Conservation (phyloP, 2,329 filamentous ascomycete species). For the Laburnicola sp. region DNA sequence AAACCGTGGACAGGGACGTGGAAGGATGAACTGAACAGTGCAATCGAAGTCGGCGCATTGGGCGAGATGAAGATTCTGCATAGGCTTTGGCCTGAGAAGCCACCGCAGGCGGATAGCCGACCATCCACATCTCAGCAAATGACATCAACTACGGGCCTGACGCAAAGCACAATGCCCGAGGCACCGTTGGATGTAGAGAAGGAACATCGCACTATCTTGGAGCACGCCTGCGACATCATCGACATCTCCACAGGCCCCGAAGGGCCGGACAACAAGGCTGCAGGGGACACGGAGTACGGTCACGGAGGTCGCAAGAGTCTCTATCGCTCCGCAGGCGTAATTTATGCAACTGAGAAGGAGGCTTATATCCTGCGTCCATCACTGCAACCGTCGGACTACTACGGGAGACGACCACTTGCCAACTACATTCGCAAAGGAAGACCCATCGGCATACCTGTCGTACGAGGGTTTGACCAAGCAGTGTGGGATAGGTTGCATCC, state of each 20-base stretch:
- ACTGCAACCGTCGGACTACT: conserved; percentile 81
- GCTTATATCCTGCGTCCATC: conserved; percentile 88
- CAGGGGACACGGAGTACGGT: conserved; percentile 48
- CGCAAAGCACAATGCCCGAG: conserved; percentile 39
- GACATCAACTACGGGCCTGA: conserved; percentile 28
- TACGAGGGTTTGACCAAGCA: conserved; percentile 81
- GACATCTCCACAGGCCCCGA: conserved; percentile 52
- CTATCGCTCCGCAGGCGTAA: conserved; percentile 77
- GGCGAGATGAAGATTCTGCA: conserved; percentile 92
- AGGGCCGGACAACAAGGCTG: conserved; percentile 54
- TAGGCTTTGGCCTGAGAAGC: conserved; percentile 74
- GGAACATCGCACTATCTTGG: conserved; percentile 48
- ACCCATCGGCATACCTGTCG: conserved; percentile 81
- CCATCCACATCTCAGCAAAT: conserved; percentile 44
- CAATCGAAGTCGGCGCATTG: conserved; percentile 82
- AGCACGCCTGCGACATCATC: conserved; percentile 52
- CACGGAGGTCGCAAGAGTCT: conserved; percentile 56
- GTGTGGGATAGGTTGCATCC: conserved; percentile 76
- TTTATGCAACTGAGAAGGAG: conserved; percentile 76
- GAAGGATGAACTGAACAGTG: conserved; percentile 86
- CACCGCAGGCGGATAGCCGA: conserved; percentile 54
- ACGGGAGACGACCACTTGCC: conserved; percentile 76
- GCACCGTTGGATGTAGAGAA: conserved; percentile 49
- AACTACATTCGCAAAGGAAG: conserved; percentile 80
- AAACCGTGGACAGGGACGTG: conserved; percentile 90